Percentiles rank a stretch among this genome's conserved stretches.
Evolutionary conservation across 768 basidiomycete genomes (phyloP).

Genomic region (Tricholoma bakamatsutake): DNA sequence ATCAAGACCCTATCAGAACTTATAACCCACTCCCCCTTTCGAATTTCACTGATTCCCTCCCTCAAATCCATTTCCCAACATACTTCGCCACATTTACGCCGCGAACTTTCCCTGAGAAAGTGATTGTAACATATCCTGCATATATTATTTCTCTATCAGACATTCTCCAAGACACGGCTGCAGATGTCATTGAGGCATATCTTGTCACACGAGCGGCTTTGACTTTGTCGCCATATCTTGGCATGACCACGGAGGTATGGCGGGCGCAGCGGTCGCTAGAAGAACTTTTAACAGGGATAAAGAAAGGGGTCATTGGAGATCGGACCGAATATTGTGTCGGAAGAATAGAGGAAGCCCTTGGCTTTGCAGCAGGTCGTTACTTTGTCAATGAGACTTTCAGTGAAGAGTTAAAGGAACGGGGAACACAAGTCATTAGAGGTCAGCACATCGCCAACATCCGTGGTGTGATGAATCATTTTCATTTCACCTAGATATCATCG

Average conservation of each 20-base stretch:
- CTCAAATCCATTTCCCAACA: constrained; percentile 75
- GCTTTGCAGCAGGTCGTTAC: constrained; percentile 86
- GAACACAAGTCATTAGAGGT: constrained; percentile 80
- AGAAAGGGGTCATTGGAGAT: constrained; percentile 80
- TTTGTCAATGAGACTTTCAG: constrained; percentile 84
- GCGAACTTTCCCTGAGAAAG: constrained; percentile 63
- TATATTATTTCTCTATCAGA: constrained; percentile 64
- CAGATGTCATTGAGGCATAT: constrained; percentile 81
- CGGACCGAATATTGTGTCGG: constrained; percentile 80
- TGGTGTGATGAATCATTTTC: neutral
- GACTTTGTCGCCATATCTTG: constrained; percentile 62
- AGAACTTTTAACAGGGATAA: constrained; percentile 76
- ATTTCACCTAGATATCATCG: constrained; percentile 57
- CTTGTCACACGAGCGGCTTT: constrained; percentile 75
- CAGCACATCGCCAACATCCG: constrained; percentile 9
- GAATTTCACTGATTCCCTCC: constrained; percentile 62
- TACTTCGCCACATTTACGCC: constrained; percentile 86
- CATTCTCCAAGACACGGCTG: constrained; percentile 61
- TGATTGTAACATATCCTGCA: constrained; percentile 79
- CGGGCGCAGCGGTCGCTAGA: constrained; percentile 63
- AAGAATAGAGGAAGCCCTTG: constrained; percentile 65
- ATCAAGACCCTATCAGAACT: constrained; percentile 76
- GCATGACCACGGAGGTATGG: constrained; percentile 73
- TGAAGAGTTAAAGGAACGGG: constrained; percentile 73
- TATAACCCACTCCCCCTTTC: constrained; percentile 80